phyloP scores from a whole-genome alignment of 2,329 filamentous ascomycete species.

The Arthrobotrys entomopaga region DNA sequence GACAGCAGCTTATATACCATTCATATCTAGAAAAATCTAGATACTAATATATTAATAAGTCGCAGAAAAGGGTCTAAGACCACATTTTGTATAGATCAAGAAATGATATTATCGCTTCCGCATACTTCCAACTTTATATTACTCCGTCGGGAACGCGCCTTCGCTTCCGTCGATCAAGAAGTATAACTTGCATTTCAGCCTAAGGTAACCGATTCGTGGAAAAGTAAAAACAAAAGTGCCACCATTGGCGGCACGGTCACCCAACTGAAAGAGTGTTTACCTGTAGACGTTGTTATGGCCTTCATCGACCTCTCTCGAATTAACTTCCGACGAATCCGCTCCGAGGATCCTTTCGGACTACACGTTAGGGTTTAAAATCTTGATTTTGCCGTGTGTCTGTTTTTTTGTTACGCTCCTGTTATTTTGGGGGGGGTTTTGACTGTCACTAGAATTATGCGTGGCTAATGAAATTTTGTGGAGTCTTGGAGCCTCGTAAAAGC shows the following conservation, averaged over 20 bases:
- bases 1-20: constrained; percentile 3
- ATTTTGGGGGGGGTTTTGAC: neutral
- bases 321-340: neutral
- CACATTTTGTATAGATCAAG: constrained; percentile 10
- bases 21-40: neutral
- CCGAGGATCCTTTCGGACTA: neutral
- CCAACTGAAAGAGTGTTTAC: neutral
- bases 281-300: neutral
- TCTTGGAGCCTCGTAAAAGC: too few species aligned
- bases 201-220: constrained; percentile 1
- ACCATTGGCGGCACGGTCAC: constrained; percentile 10
- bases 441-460: too few species aligned
- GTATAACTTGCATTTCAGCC: constrained; percentile 10
- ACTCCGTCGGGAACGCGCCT: constrained; percentile 17
- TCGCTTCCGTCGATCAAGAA: constrained; percentile 15
- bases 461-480: too few species aligned
- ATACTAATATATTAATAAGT: constrained; percentile 5
- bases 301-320: neutral
- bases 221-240: neutral
- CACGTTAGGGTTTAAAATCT: too few species aligned
- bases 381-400: too few species aligned
- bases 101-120: constrained; percentile 12
- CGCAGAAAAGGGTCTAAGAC: constrained; percentile 6
- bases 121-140: neutral
- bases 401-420: neutral